Base-by-base conservation (phyloP, 768 basidiomycete genomes). In the Melanogaster broomeanus region DNA sequence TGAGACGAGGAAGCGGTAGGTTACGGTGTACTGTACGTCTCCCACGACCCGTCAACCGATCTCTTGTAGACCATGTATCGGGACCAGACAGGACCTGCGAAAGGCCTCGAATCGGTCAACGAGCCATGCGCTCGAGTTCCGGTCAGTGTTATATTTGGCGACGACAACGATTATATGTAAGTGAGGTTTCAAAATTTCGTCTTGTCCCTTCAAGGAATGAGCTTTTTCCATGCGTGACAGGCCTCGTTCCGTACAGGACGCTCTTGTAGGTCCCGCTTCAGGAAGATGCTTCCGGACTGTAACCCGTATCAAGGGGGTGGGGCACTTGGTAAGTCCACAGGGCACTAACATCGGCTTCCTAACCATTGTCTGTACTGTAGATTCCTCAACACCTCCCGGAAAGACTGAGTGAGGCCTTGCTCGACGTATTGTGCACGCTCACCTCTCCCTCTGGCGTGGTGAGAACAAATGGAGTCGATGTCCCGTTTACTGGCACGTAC, bases 1-100 rank as follows among this genome's bases (percentile, higher is more conserved):
- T 77, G 78, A 19, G 75, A 84, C 38, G 82, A 88, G 61, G 86
- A 88, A 70, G 76, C 73, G 43, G 84, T 85, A n/a, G n/a, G n/a
- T n/a, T n/a, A n/a, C 56, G 50, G 79, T 69, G 8, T 31, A 22
- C 10, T 24, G n/a, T 15, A 18, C 46, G 6, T 24, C n/a, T 25
- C 18, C 9, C 16, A n/a, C 3, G 22, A 35, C 15, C 8, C 40
- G 48, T 39, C 33, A 16, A 18, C 51, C 38, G 51, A 42, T 6
- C 16, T 31, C 28, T 22, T 25, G 22, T 44, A 85, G 84, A 77
- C 76, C 2, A 87, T 87, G 85, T 87, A 87, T 57, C 64, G 72
- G 35, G 85, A 87, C 49, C 63, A 66, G 22, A 76, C 80, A 5
- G 85, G 84, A 3, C 70, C 80, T 2, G 74, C 72, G 12, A 77